phyloP scores from a whole-genome alignment of 176 grass and related monocot species.

The Ensete glaucum region DNA sequence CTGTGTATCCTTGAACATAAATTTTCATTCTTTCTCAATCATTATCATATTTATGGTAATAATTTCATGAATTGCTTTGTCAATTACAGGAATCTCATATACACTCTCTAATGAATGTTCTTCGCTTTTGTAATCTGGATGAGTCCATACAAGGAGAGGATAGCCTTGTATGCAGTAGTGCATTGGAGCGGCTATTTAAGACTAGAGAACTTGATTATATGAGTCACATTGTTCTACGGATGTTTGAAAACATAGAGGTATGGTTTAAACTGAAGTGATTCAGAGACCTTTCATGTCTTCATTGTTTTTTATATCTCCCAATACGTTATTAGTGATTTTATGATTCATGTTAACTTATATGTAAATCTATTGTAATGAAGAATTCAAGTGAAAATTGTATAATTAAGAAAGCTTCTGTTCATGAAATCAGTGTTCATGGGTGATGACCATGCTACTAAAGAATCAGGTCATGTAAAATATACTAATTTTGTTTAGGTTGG shows the following conservation, averaged over 20 bases:
- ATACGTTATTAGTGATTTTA: background rate
- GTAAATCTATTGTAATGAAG: background rate
- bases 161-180: slow-evolving; percentile 60
- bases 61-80: background rate
- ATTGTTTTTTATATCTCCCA: background rate
- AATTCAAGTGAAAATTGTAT: background rate
- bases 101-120: slow-evolving; percentile 91
- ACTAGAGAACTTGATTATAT: slow-evolving; percentile 93
- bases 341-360: background rate
- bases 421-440: background rate
- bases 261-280: background rate
- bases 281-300: background rate
- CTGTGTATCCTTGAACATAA: too few species aligned
- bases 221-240: slow-evolving; percentile 88
- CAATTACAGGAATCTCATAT: slow-evolving; percentile 80
- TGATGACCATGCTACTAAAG: too few species aligned
- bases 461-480: too few species aligned
- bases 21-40: background rate
- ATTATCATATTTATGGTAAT: background rate
- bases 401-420: background rate
- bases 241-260: slow-evolving; percentile 99
- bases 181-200: slow-evolving; percentile 51
- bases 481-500: too few species aligned
- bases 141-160: slow-evolving; percentile 76
- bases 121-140: slow-evolving; percentile 83